Conservation (phyloP, 169 alveolate species). For the Plasmodium gaboni region DNA sequence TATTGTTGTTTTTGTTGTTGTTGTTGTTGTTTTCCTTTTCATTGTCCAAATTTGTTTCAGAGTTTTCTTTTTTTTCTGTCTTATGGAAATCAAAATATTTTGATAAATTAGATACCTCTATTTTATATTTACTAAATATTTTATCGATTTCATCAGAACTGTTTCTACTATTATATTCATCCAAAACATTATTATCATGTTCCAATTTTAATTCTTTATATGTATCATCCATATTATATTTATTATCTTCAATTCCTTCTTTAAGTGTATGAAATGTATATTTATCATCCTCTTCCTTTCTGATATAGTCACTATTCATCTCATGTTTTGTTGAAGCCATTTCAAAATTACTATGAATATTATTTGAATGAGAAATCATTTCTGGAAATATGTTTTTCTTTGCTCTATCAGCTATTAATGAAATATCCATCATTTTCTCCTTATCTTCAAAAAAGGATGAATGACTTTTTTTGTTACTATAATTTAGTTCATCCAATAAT, state of each 20-base stretch:
- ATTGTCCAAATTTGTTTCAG: background rate
- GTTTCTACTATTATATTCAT: conserved; percentile 13
- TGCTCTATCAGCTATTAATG: conserved; percentile 29
- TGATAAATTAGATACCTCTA: conserved; percentile 58
- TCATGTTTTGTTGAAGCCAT: background rate
- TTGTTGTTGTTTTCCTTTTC: background rate
- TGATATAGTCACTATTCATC: background rate
- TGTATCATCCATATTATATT: conserved; percentile 15
- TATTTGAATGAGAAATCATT: conserved; percentile 18
- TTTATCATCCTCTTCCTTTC: background rate
- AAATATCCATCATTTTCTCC: conserved; percentile 20
- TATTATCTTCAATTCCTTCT: background rate
- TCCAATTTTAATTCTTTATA: background rate
- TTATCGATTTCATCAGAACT: conserved; percentile 42
- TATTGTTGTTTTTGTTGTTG: too few relatives aligned
- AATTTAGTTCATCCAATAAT: conserved; percentile 46
- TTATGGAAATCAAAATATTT: conserved; percentile 48
- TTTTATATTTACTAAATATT: conserved; percentile 36
- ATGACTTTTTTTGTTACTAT: conserved; percentile 46
- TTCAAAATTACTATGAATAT: conserved; percentile 4
- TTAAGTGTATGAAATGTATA: background rate
- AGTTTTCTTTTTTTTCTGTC: conserved; percentile 17
- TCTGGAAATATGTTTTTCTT: conserved; percentile 42
- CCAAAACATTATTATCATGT: background rate
- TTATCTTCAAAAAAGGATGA: background rate